Base-by-base conservation (phyloP, 2,329 filamentous ascomycete species). In the Colletotrichum trifolii region DNA sequence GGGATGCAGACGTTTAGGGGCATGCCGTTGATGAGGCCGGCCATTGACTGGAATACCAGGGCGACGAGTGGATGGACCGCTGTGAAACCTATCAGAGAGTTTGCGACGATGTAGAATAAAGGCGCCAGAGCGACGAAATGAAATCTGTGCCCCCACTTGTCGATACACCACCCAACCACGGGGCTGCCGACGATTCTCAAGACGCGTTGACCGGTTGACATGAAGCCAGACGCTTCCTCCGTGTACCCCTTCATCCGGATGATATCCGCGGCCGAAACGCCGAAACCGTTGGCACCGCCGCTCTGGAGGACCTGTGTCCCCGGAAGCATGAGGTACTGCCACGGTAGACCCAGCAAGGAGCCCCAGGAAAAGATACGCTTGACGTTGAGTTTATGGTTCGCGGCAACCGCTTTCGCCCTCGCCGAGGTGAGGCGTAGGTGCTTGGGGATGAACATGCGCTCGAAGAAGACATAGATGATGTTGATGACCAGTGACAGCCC, bases 181-280 rank as follows among this genome's bases (percentile, higher is more conserved):
- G 61, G 54, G 7, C 70, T 69, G 1, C 70, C 46, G 1, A 67
- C 47, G 2, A 69, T 67, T 64, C n/a, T 70, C 66, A 0, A 54
- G 12, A 48, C 46, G 13, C 46, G 46, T 7, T 34, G 17, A 7
- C 46, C 70, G 1, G 69, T 71, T 1, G 68, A 62, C 15, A 71
- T 38, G 48, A 64, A 71, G 4, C 70, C 70, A 3, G 69, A 68
- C 2, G 62, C 57, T 17, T 68, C 66, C 40, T 71, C 69, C 9
- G 50, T 69, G 43, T 71, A 71, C 3, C 67, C 67, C 58, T 70
- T 71, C 69, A 71, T 69, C 8, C 40, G 58, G 53, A 71, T 70
- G 54, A 71, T 70, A 15, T 71, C 69, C 2, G 70, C 70, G 5
- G 69, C 55, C 12, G 52, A 64, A 8, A 58, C 59, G 43, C 68